Evolutionary conservation across 495 filamentous ascomycete species (phyloP).

Genomic region (Hypoxylon perforatum): DNA sequence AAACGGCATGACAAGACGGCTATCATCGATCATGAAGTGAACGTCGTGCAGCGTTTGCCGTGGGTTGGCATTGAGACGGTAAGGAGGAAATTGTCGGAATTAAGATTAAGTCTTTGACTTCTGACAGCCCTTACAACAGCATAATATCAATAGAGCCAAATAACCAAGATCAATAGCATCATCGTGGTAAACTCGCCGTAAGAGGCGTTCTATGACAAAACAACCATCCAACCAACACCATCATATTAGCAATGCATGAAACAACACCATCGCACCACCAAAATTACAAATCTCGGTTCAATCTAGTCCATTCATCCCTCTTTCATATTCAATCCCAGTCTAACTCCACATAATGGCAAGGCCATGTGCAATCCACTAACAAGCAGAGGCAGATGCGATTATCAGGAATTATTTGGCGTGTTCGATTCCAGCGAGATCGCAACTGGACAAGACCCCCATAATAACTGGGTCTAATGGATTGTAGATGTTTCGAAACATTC

Average conservation of each 20-base stretch:
- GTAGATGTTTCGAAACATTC: slow-evolving; percentile 29
- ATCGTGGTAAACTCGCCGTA: background rate
- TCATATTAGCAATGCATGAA: slow-evolving; percentile 19
- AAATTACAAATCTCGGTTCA: slow-evolving; percentile 34
- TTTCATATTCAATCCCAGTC: background rate
- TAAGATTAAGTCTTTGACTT: slow-evolving; percentile 8
- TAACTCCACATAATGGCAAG: slow-evolving; percentile 5
- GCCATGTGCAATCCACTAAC: slow-evolving; percentile 8
- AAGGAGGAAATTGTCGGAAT: slow-evolving; percentile 12
- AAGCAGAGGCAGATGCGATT: slow-evolving; percentile 12
- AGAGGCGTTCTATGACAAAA: background rate
- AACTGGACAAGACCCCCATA: background rate
- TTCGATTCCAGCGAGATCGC: slow-evolving; percentile 2
- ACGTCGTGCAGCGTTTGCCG: slow-evolving; percentile 2
- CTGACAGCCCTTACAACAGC: background rate
- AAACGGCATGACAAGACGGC: slow-evolving; percentile 4
- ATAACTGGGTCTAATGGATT: background rate
- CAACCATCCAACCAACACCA: slow-evolving; percentile 14
- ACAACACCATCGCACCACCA: slow-evolving; percentile 29
- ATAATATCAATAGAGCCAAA: slow-evolving; percentile 5
- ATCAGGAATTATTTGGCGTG: background rate
- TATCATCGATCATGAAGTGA: background rate
- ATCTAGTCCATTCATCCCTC: slow-evolving; percentile 9
- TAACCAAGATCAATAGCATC: no score
- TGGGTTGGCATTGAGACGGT: background rate